Conservation (phyloP, 2,329 filamentous ascomycete genomes). For the Ascochyta lentis region DNA sequence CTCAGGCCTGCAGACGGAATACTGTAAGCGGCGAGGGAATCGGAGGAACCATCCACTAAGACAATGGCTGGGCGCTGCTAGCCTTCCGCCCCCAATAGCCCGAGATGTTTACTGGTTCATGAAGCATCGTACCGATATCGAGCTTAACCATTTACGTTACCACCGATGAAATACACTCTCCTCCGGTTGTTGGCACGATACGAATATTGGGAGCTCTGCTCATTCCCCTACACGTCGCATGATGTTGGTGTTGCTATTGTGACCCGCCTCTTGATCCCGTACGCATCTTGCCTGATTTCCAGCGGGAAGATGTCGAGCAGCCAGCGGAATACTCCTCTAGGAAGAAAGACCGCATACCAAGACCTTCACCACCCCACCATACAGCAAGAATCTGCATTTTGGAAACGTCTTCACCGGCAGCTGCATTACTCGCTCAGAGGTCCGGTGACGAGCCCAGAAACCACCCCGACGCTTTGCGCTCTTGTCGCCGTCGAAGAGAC, state of each 20-base stretch:
- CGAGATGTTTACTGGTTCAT: not conserved
- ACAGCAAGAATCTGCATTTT: conserved; percentile 4
- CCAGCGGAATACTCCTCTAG: conserved; percentile 9
- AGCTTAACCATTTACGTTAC: conserved; percentile 10
- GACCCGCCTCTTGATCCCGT: not conserved
- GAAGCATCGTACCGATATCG: conserved; percentile 11
- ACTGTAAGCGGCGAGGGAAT: conserved; percentile 19
- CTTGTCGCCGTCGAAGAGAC: conserved; percentile 28
- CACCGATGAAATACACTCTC: conserved; percentile 6
- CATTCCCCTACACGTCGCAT: not conserved
- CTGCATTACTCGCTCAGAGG: conserved; percentile 18
- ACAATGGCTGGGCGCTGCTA: conserved; percentile 24
- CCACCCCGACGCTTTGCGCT: conserved; percentile 18
- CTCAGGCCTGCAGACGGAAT: conserved; percentile 13
- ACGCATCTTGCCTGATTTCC: not conserved
- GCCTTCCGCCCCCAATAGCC: conserved; percentile 7
- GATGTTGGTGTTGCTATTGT: not conserved
- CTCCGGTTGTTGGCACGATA: conserved; percentile 3
- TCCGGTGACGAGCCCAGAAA: conserved; percentile 21
- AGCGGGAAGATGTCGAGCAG: not conserved
- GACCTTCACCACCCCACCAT: conserved; percentile 10
- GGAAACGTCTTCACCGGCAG: conserved; percentile 11
- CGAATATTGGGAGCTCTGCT: not conserved
- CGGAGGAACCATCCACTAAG: conserved; percentile 15
- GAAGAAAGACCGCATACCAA: conserved; percentile 20